Evolutionary conservation across 2,329 filamentous ascomycete species (phyloP), one percentile per base, ranked within the genome.

Genomic region (Zopfia rhizophila): DNA sequence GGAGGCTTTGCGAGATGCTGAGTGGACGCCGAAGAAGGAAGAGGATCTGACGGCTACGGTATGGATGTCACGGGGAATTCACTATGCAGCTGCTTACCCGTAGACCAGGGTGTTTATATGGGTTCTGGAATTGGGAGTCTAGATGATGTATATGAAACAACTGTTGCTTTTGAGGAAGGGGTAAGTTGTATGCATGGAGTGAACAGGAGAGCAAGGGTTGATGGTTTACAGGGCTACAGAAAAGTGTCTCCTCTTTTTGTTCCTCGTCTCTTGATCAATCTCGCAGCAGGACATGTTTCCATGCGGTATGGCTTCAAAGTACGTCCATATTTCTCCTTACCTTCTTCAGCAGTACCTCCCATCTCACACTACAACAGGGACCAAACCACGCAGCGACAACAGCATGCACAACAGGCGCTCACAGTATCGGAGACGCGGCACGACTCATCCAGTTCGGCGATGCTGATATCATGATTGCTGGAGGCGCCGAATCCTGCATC

Each of bases 71-170:
- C n/a, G 27, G n/a, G 37, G 32, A 6, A 14, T 3, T 3, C 3
- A n/a, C 25, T 10, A 23, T 47, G 12, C 28, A 23, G 28, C 36
- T 38, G 11, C 8, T 14, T 16, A n/a, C 28, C 7, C 29, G 17
- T n/a, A 10, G 30, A n/a, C n/a, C 48, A 84, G 82, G 94, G 94
- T 1, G 89, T 99, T 1, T 96, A 93, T 63, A 80, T 99, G 28
- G 94, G 94, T 2, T 97, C 93, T 56, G 94, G 94, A 2, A 97
- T 99, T 61, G 94, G 94, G 12, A 97, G 94, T 63, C 81, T 99
- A 27, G 89, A 96, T 28, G 91, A 96, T 60, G 85, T 96, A 7
- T 97, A 95, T 72, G 81, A 87, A 51, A 95, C 91, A 2, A 90
- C 89, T 45, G 64, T 96, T 37, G 84, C 83, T 1, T 96, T 89